Conservation (phyloP, 805 yeast species). For the Ogataea wickerhamii region DNA sequence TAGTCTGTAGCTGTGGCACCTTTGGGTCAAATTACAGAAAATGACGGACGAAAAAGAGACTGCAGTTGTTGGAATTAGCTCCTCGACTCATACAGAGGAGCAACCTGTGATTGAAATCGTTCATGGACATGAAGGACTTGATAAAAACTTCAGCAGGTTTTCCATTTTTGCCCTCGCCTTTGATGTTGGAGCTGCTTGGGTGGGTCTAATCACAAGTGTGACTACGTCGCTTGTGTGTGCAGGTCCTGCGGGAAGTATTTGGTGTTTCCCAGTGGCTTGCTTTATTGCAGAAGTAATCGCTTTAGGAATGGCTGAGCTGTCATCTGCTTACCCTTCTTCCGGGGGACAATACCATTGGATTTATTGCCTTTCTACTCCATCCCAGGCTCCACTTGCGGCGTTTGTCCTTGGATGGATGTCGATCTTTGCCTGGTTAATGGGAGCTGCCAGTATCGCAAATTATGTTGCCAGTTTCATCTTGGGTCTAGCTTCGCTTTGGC, state of each 20-base stretch:
- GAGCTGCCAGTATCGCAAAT: slow-evolving; percentile 17
- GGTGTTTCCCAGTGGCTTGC: slow-evolving; percentile 38
- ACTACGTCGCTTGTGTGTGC: slow-evolving; percentile 10
- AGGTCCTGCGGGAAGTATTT: slow-evolving; percentile 13
- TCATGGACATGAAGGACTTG: slow-evolving; percentile 12
- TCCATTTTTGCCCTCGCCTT: slow-evolving; percentile 11
- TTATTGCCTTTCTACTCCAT: slow-evolving; percentile 24
- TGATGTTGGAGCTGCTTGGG: slow-evolving; percentile 15
- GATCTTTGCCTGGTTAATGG: slow-evolving; percentile 23
- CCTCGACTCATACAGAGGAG: slow-evolving; percentile 4
- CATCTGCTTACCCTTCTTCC: slow-evolving; percentile 32
- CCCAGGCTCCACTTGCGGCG: slow-evolving; percentile 20
- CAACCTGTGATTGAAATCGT: slow-evolving; percentile 3
- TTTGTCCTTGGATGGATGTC: slow-evolving; percentile 25
- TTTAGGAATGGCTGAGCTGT: slow-evolving; percentile 46
- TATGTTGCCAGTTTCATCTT: slow-evolving; percentile 10
- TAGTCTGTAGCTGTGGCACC: too few relatives aligned
- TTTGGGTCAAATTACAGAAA: too few relatives aligned
- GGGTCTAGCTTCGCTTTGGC: slow-evolving; percentile 11
- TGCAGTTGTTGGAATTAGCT: not conserved
- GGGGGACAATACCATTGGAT: slow-evolving; percentile 36
- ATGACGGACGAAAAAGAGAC: slow-evolving; percentile 1
- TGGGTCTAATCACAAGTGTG: slow-evolving; percentile 13
- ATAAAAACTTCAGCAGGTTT: slow-evolving; percentile 12
- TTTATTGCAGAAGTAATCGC: slow-evolving; percentile 52